Base-by-base conservation (phyloP, 2,329 filamentous ascomycete species). In the Ophiocordyceps robertsii region DNA sequence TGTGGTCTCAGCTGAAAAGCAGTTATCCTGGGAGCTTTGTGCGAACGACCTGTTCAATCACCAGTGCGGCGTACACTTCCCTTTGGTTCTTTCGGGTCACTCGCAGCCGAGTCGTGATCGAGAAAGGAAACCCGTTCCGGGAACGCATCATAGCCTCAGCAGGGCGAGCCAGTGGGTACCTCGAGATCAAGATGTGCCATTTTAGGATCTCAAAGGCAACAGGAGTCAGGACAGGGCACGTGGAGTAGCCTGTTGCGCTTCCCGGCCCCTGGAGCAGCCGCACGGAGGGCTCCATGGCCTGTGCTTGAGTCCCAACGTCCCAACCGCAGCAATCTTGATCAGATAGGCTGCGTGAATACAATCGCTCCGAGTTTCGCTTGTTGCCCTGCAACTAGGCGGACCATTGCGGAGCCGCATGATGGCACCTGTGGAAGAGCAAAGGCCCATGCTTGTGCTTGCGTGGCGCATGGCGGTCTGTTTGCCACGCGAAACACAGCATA, bases 351-450 rank as follows among this genome's bases (percentile, higher is more conserved):
- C 36, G 21, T 41, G 41, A 31, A 41, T 31, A 37, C 39, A 29
- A 29, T 24, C 19, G 38, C 21, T 44, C 37, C 14, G 37, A 40
- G 32, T 35, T 44, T 37, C 36, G 39, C 37, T 44, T 42, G 44
- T 42, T 45, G 32, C 24, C 36, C 12, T 43, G 37, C 48, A 47
- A 51, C 46, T 43, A 37, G 43, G 43, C 41, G 43, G 29, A 37
- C 37, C 35, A 38, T 40, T 45, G 38, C 29, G 37, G 44, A 44
- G 44, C 43, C 49, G 44, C 36, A 36, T 39, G 29, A 44, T 46
- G 49, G 49, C 46, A 41, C 47, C 41, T 37, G 29, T n/a, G 32
- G 37, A 10, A 19, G 32, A 32, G 43, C 43, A 42, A 17, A 14
- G 43, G 14, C 43, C 38, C n/a, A n/a, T 13, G 32, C 29, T 35